These are phyloP conservation scores for Incumbomyces lentus DNA, from an alignment of 2,329 filamentous ascomycete genomes.

Conservation along the genomic window DNA sequence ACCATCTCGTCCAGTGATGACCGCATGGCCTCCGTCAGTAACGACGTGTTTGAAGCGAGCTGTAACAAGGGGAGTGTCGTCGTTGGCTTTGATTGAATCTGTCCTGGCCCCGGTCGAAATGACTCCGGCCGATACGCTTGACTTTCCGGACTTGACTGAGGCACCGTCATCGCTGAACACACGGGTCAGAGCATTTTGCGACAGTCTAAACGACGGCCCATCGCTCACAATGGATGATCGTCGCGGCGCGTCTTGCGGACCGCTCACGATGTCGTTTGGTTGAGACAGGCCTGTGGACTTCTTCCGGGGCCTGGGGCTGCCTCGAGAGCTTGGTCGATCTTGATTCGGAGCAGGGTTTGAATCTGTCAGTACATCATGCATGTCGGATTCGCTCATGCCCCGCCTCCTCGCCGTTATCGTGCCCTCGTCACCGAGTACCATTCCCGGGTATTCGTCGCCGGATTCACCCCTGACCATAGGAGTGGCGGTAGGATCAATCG, in stretches of 20 bases:
- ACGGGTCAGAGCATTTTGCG: slow-evolving; percentile 6
- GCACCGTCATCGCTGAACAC: slow-evolving; percentile 9
- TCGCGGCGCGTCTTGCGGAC: not conserved
- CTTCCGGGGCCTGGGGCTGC: not conserved
- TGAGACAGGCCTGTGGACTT: not conserved
- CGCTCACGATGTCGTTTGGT: not conserved
- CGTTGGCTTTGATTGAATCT: not conserved
- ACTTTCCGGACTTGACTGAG: slow-evolving; percentile 4
- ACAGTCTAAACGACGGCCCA: not conserved
- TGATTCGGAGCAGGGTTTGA: not conserved
- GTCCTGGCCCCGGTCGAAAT: slow-evolving; percentile 3
- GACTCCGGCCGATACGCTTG: slow-evolving; percentile 12
- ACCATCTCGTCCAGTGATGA: slow-evolving; percentile 69
- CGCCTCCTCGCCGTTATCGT: not conserved
- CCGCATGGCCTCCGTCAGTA: slow-evolving; percentile 66
- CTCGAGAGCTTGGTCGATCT: not conserved
- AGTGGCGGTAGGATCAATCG: slow-evolving; percentile 49
- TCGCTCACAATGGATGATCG: not conserved
- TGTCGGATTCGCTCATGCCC: not conserved
- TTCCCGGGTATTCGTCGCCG: slow-evolving; percentile 12
- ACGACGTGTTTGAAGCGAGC: slow-evolving; percentile 68
- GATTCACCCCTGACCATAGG: slow-evolving; percentile 10
- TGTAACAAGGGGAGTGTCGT: slow-evolving; percentile 44
- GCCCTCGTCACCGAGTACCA: slow-evolving; percentile 2
- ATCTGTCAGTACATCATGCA: not conserved